Evolutionary conservation across 768 basidiomycete genomes (phyloP), one percentile per base, ranked within the genome.

Genomic region (Mycena amicta): DNA sequence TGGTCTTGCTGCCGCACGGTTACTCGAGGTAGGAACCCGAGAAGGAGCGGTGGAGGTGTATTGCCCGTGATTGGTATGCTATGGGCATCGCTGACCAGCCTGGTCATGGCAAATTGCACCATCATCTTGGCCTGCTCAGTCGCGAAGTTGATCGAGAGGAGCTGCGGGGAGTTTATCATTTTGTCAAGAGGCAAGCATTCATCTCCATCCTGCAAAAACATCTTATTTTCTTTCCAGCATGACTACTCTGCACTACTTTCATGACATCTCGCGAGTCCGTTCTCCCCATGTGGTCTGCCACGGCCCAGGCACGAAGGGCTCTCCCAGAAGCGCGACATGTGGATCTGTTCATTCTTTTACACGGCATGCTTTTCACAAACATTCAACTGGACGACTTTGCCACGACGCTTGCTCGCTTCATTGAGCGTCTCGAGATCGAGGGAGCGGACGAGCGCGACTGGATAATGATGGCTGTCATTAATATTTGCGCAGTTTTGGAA

Each of bases 311-410:
- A 5, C 83, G 87, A 18, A 88, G 93, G 2, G 82, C 87, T 16
- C 80, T 81, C 11, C 89, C 95, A 2, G 94, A 96, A 63, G 85
- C 90, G 4, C 78, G 76, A 2, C 81, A 80, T 0, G 73, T 89
- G 0, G 93, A 95, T 25, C 80, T 97, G 0, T 99, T 98, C 63
- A 85, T 98, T 29, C 84, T 93, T 12, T 78, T 99, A 0, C 97
- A 98, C 58, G 95, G 97, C 26, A 95, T 98, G 94, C 81, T 99
- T 1, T 98, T 98, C 75, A 98, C 97, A 15, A 89, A 91, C 62
- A 93, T 97, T 62, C 84, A 95, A 62, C 85, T 99, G 26, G 97
- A 99, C 71, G 91, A 95, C 70, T 98, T 98, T 69, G 75, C 83
- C 41, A 80, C 87, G 13, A 88, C 88, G 0, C 83, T 95, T 25